Evolutionary conservation across 768 basidiomycete genomes (phyloP).

Genomic region (Mycena filopes): DNA sequence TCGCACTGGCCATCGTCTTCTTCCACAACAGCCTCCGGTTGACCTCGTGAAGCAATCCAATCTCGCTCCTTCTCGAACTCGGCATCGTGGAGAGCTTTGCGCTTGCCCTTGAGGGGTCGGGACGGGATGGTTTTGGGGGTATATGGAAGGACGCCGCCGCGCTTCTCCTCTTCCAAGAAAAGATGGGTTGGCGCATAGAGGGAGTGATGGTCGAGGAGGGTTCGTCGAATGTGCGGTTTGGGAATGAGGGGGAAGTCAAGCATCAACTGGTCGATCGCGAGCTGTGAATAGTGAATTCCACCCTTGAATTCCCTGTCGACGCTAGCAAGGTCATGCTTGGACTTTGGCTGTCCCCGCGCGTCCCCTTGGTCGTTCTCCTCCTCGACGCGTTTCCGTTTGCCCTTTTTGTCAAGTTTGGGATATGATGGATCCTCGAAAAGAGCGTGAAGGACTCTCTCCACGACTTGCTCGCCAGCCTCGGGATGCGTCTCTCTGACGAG

Average conservation of each 20-base stretch:
- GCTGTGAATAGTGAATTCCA: constrained; percentile 58
- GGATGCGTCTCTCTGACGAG: constrained; percentile 60
- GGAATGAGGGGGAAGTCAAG: constrained; percentile 69
- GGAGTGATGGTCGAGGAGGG: constrained; percentile 47
- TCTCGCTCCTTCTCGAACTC: constrained; percentile 58
- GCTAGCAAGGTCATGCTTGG: constrained; percentile 65
- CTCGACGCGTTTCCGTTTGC: constrained; percentile 46
- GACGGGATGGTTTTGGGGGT: constrained; percentile 46
- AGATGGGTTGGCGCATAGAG: constrained; percentile 79
- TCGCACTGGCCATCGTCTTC: constrained; percentile 59
- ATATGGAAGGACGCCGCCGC: constrained; percentile 47
- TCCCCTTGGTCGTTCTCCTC: constrained; percentile 43
- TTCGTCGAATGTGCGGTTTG: constrained; percentile 61
- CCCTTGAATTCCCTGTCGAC: constrained; percentile 55
- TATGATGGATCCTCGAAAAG: constrained; percentile 73
- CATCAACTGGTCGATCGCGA: constrained; percentile 65
- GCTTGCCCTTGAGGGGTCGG: constrained; percentile 52
- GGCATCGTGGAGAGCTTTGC: constrained; percentile 49
- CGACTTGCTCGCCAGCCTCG: constrained; percentile 48
- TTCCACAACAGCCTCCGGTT: constrained; percentile 46
- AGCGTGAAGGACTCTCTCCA: constrained; percentile 65
- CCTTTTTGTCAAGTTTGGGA: constrained; percentile 60
- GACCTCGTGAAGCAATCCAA: constrained; percentile 58
- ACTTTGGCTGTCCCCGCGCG: constrained; percentile 43
- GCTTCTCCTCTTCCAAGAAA: constrained; percentile 53